phyloP scores from a whole-genome alignment of 2,329 filamentous ascomycete species.

The Elsinoe fawcettii region DNA sequence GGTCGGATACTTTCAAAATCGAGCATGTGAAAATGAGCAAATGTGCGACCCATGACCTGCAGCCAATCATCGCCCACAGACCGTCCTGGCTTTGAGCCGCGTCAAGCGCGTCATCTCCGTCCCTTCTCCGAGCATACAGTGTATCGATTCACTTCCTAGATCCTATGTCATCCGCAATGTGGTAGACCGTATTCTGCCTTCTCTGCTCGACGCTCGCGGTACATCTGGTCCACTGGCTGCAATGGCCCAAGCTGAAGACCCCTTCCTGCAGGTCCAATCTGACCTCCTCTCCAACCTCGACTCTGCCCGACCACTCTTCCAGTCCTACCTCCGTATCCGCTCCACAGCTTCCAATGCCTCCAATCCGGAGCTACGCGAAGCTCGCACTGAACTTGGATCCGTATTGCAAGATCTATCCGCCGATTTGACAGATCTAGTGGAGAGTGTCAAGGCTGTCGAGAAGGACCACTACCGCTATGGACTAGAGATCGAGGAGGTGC shows the following conservation, averaged over 20 bases:
- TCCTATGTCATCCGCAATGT: neutral
- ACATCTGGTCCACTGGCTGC: neutral
- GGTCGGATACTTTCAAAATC: neutral
- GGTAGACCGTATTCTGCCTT: no score
- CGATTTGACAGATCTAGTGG: conserved; percentile 81
- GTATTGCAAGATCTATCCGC: conserved; percentile 66
- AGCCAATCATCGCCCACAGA: neutral
- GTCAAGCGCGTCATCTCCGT: neutral
- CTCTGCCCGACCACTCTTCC: conserved; percentile 76
- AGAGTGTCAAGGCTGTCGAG: conserved; percentile 80
- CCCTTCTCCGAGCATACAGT: neutral
- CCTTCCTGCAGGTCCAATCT: conserved; percentile 45
- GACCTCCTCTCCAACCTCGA: conserved; percentile 81
- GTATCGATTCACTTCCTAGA: neutral
- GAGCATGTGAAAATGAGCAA: conserved; percentile 2
- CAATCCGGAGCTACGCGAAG: conserved; percentile 62
- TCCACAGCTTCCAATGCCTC: conserved; percentile 64
- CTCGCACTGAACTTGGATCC: conserved; percentile 66
- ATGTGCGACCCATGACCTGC: neutral
- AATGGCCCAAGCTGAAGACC: conserved; percentile 33
- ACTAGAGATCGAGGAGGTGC: conserved; percentile 72
- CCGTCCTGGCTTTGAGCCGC: neutral
- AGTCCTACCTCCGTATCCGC: conserved; percentile 91
- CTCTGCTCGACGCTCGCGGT: no score
- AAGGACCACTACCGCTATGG: conserved; percentile 81